Percentiles rank a stretch among this genome's conserved stretches.
phyloP scores from a whole-genome alignment of 371 early-diverging fungal species.

The Apophysomyces elegans region DNA sequence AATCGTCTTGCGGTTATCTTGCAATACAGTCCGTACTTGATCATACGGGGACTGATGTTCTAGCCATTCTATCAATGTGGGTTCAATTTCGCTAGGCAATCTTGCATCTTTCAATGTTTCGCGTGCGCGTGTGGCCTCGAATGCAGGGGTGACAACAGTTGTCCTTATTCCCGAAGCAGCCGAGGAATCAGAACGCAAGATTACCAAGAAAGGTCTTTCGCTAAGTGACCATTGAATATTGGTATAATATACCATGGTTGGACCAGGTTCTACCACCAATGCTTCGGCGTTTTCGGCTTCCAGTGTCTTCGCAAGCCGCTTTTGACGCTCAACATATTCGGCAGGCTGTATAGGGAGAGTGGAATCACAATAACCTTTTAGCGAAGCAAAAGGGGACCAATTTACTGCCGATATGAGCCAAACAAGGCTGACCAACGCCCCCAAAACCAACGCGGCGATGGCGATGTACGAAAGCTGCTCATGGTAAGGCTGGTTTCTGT shows the following conservation, averaged over 20 bases:
- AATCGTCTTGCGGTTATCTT: slow-evolving; percentile 27
- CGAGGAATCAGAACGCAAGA: slow-evolving; percentile 35
- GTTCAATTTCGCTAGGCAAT: slow-evolving; percentile 30
- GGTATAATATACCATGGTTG: slow-evolving; percentile 57
- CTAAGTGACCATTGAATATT: slow-evolving; percentile 57
- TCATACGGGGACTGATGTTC: slow-evolving; percentile 59
- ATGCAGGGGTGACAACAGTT: slow-evolving; percentile 57
- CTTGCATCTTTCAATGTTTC: slow-evolving; percentile 32
- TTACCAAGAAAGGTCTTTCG: slow-evolving; percentile 58
- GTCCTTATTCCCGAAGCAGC: slow-evolving; percentile 35
- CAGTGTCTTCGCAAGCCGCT: slow-evolving; percentile 40
- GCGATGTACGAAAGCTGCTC: not conserved
- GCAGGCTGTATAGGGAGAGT: slow-evolving; percentile 40
- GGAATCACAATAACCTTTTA: slow-evolving; percentile 45
- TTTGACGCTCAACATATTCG: slow-evolving; percentile 54
- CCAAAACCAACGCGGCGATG: not conserved
- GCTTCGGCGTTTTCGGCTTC: slow-evolving; percentile 39
- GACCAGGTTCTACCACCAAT: slow-evolving; percentile 57
- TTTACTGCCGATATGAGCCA: not conserved
- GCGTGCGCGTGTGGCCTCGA: slow-evolving; percentile 58
- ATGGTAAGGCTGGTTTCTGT: not conserved
- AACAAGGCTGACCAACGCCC: not conserved
- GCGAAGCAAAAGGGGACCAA: slow-evolving; percentile 26
- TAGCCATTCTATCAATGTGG: slow-evolving; percentile 43
- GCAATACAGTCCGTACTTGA: slow-evolving; percentile 30